phyloP scores from a whole-genome alignment of 2,329 filamentous ascomycete species.

The Pyricularia sp. region DNA sequence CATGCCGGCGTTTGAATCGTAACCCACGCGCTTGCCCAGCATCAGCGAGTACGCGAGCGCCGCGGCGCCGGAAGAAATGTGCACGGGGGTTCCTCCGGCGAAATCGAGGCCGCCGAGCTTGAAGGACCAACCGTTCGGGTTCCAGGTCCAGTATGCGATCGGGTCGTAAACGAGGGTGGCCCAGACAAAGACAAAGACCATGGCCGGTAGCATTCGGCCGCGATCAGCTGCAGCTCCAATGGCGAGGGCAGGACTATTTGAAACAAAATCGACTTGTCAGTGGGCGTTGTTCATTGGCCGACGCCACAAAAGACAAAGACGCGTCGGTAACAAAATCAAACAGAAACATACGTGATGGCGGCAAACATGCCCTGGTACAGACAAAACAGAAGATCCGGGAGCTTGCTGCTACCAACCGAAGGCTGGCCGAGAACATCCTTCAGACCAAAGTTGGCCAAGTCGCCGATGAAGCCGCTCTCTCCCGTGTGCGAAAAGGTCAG shows the following conservation, averaged over 20 bases:
- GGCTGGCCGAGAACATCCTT: constrained; percentile 65
- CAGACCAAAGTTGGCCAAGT: constrained; percentile 73
- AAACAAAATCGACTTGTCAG: background rate
- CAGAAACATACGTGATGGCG: constrained; percentile 56
- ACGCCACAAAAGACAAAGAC: background rate
- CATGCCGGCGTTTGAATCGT: constrained; percentile 69
- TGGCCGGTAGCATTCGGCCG: constrained; percentile 77
- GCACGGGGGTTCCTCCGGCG: constrained; percentile 82
- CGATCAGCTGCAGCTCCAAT: constrained; percentile 73
- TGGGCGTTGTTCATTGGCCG: background rate
- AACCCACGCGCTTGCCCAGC: constrained; percentile 76
- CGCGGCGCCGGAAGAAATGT: constrained; percentile 74
- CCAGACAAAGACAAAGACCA: constrained; percentile 93
- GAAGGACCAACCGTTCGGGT: constrained; percentile 70
- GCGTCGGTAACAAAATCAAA: background rate
- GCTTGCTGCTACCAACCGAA: constrained; percentile 60
- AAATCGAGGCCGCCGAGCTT: constrained; percentile 78
- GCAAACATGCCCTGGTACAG: constrained; percentile 88
- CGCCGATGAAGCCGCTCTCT: constrained; percentile 62
- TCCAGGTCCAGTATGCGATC: constrained; percentile 95
- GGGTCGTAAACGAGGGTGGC: constrained; percentile 83
- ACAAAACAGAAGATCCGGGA: constrained; percentile 79
- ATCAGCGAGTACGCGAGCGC: constrained; percentile 87
- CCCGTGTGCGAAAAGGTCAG: constrained; percentile 73
- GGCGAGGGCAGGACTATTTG: constrained; percentile 8